These are phyloP conservation scores for Xylaria sp. DNA, from an alignment of 2,329 filamentous ascomycete genomes.

Conservation along the genomic window DNA sequence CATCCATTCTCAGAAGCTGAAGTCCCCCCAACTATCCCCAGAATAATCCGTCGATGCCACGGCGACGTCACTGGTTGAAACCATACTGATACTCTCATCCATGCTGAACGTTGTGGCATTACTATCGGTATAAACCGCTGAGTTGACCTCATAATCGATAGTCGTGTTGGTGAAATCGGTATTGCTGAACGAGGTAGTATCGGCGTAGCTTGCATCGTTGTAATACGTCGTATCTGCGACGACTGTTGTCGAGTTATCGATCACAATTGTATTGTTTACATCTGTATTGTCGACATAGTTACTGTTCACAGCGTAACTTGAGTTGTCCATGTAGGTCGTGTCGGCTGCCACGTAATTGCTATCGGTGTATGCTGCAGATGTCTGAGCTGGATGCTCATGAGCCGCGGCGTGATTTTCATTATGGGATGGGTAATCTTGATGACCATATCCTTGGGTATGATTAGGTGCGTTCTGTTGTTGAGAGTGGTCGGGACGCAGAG, in stretches of 20 bases:
- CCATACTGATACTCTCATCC: constrained; percentile 37
- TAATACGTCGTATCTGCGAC: constrained; percentile 24
- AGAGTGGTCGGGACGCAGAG: constrained; percentile 21
- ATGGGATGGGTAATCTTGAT: constrained; percentile 10
- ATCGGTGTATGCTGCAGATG: constrained; percentile 21
- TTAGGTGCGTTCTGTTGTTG: constrained; percentile 23
- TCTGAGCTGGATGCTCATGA: constrained; percentile 18
- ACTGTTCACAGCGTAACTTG: constrained; percentile 26
- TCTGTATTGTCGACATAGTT: constrained; percentile 33
- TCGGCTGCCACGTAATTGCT: constrained; percentile 24
- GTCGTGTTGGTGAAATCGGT: constrained; percentile 32
- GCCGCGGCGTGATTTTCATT: constrained; percentile 1
- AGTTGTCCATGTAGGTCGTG: constrained; percentile 27
- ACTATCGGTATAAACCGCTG: constrained; percentile 20
- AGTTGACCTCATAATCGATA: constrained; percentile 24
- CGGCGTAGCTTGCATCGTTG: constrained; percentile 25
- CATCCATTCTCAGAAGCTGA: constrained; percentile 16
- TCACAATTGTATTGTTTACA: constrained; percentile 33
- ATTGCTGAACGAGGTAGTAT: constrained; percentile 15
- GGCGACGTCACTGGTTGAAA: constrained; percentile 35
- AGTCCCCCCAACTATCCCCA: constrained; percentile 42
- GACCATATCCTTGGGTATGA: constrained; percentile 15
- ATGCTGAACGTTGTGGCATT: constrained; percentile 26
- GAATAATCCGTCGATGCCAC: constrained; percentile 43
- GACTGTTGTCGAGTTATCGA: constrained; percentile 27